phyloP scores from a whole-genome alignment of 2,329 filamentous ascomycete genomes.

The Trichocomaceae sp. region DNA sequence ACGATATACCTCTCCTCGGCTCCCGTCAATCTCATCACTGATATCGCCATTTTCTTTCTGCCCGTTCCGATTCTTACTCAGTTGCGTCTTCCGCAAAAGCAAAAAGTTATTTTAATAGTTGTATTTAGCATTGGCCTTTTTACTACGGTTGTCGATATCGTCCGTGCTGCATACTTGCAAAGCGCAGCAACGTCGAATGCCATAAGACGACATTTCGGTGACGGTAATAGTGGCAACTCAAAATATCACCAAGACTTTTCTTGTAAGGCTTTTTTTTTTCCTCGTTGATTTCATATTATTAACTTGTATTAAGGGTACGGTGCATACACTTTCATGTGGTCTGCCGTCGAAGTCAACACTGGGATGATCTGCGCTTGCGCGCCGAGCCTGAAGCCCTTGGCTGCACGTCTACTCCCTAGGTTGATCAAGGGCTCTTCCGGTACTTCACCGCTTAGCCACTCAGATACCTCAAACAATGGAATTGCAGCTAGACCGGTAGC shows the following conservation, averaged over 20 bases:
- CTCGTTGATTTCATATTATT: too few species aligned
- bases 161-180: constrained; percentile 85
- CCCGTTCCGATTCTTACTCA: constrained; percentile 82
- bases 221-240: neutral
- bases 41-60: constrained; percentile 77
- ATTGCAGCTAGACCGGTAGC: neutral
- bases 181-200: constrained; percentile 50
- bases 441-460: constrained; percentile 15
- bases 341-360: constrained; percentile 80
- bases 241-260: constrained; percentile 43
- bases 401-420: constrained; percentile 55
- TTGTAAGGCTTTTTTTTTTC: constrained; percentile 34
- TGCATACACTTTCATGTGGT: constrained; percentile 87
- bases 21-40: constrained; percentile 86
- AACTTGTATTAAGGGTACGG: constrained; percentile 61
- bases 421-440: constrained; percentile 47
- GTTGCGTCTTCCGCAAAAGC: constrained; percentile 75
- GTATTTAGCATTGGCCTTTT: constrained; percentile 86
- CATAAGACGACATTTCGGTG: constrained; percentile 18
- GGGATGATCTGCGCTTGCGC: constrained; percentile 88
- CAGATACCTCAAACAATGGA: constrained; percentile 3
- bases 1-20: constrained; percentile 66
- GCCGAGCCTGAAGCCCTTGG: constrained; percentile 82
- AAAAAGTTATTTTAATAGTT: constrained; percentile 79
- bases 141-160: constrained; percentile 77